Base-by-base conservation (phyloP, 2,329 filamentous ascomycete species). In the Colletotrichum gloeosporioides region DNA sequence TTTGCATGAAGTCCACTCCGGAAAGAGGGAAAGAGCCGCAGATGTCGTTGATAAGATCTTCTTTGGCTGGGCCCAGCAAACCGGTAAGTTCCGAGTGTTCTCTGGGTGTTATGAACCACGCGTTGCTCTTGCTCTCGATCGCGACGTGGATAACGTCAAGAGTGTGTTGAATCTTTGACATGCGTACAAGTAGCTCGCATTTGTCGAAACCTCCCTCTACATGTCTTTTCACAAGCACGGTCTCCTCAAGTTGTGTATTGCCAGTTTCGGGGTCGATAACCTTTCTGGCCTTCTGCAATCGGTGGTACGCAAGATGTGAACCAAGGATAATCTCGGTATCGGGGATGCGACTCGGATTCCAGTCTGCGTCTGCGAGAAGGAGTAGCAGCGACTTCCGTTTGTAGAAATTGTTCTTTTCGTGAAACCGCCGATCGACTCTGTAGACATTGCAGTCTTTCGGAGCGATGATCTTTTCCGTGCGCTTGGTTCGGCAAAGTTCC, bases 321-420 rank as follows among this genome's bases (percentile, higher is more conserved):
- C n/a, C 32, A 18, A 44, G 39, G 3, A 18, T 66, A 59, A 87
- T 22, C 3, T 85, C 81, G 1, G 77, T 75, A 44, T 86, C 84
- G 1, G 84, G 82, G 16, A 88, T 85, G 6, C 80, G 80, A 9
- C 85, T 81, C 15, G 79, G 59, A 32, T 85, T 78, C 85, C 84
- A 88, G 9, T 80, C 78, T 8, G 83, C 82, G 10, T 80, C 77
- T 3, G 78, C 79, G 55, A 80, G 85, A 1, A 82, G 49, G 6
- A 80, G 55, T 3, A 86, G 71, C 22, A 78, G 73, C 1, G 86
- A 83, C 67, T 84, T 85, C 1, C 75, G 76, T 49, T 80, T 83
- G 80, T 84, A 87, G 39, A 82, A 80, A 7, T 62, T 59, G 82
- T 84, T 5, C 15, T 8, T 1, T 75, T 68, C 13, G 73, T 22